These are phyloP conservation scores for Yamadazyma kitorensis DNA, from an alignment of 805 yeast species.

Conservation along the genomic window DNA sequence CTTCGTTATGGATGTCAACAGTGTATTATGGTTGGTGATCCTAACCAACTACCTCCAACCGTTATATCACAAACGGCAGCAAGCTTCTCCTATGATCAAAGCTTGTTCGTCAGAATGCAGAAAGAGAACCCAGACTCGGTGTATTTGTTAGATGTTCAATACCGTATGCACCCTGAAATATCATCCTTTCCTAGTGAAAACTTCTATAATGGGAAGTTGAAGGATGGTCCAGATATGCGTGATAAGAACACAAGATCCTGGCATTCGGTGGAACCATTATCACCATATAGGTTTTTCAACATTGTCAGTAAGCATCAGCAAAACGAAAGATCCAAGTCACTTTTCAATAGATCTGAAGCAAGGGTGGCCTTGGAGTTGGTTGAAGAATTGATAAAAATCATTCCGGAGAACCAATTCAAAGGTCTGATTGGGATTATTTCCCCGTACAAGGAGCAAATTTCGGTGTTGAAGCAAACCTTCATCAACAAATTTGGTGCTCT, in stretches of 20 bases:
- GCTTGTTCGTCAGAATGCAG: slow-evolving; percentile 92
- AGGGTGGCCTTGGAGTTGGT: slow-evolving; percentile 65
- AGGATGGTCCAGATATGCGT: slow-evolving; percentile 78
- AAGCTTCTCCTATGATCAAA: slow-evolving; percentile 76
- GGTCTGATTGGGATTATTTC: slow-evolving; percentile 89
- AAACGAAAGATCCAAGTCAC: slow-evolving; percentile 64
- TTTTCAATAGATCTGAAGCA: slow-evolving; percentile 70
- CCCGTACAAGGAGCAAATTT: slow-evolving; percentile 89
- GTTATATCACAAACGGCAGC: slow-evolving; percentile 90
- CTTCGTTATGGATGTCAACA: slow-evolving; percentile 83
- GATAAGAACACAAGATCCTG: slow-evolving; percentile 62
- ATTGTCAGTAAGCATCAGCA: slow-evolving; percentile 60
- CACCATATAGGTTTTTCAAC: slow-evolving; percentile 81
- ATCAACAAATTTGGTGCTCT: slow-evolving; percentile 56
- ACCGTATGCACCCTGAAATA: slow-evolving; percentile 96
- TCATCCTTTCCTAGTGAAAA: slow-evolving; percentile 82
- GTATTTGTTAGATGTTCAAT: slow-evolving; percentile 81
- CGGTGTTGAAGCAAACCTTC: slow-evolving; percentile 56
- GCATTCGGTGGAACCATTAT: slow-evolving; percentile 58
- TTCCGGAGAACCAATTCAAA: slow-evolving; percentile 52
- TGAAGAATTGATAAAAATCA: slow-evolving; percentile 46
- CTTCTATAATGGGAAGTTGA: slow-evolving; percentile 69
- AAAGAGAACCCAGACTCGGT: slow-evolving; percentile 57
- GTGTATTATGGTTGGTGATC: slow-evolving; percentile 98
- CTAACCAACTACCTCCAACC: slow-evolving; percentile 96